Evolutionary conservation across 139 green algal species (phyloP), one percentile per base, ranked within the genome.

Genomic region (Chlorella vulgaris): DNA sequence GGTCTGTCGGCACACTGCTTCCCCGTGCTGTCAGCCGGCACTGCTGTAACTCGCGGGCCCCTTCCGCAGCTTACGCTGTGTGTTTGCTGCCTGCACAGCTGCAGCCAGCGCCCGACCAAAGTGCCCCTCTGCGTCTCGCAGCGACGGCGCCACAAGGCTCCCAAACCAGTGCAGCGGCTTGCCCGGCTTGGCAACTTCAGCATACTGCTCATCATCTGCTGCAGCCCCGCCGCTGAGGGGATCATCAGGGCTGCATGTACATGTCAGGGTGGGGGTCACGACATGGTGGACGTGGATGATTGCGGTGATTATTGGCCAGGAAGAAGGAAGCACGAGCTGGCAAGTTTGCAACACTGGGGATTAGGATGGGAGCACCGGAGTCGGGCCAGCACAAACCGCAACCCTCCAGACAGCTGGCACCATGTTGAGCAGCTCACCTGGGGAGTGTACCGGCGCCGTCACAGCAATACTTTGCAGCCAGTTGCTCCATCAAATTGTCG

Each of bases 131-230:
- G 78, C 78, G 19, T 78, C 53, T 8, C 67, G 40, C 68, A 83
- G 39, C 7, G 50, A 58, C 0, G 67, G 78, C 5, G 78, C 38
- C 68, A 83, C 67, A 7, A 83, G 68, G 28, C 22, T 50, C 10
- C 78, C 78, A 63, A 78, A 83, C 78, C 78, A 83, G 53, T 60
- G 55, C 68, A 83, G 51, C 38, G 78, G 78, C 18, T 38, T 35
- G 24, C 50, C 40, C 5, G 47, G 47, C 15, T 75, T 42, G 4
- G 43, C 36, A 35, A 71, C 66, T 1, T 67, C 78, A 28, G n/a
- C 78, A 42, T 69, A 68, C 28, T 65, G 40, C 31, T 70, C 60
- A n/a, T 81, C 39, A 7, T 15, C 36, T 7, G 47, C 60, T 21
- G 33, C 51, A 42, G 4, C 29, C 47, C 47, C 47, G 47, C 47